These are phyloP conservation scores for Trypanosoma cruzi DNA, from an alignment of 208 protist species.

Conservation along the genomic window DNA sequence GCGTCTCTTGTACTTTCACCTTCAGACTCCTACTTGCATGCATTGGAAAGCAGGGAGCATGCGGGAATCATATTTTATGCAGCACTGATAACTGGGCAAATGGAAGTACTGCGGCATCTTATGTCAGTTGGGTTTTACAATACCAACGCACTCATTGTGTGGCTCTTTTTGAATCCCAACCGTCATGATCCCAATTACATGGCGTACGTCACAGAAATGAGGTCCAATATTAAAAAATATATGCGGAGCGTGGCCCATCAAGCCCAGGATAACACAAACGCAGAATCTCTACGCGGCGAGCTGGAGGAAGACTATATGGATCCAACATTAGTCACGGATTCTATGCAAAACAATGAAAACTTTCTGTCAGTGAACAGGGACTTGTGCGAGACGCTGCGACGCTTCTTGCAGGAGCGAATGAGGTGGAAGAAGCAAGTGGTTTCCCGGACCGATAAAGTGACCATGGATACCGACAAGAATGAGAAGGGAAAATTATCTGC, in stretches of 20 bases:
- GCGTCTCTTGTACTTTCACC: constrained; percentile 60
- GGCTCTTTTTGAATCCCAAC: constrained; percentile 60
- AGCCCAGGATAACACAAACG: background rate
- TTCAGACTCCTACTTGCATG: constrained; percentile 67
- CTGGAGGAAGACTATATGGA: constrained; percentile 14
- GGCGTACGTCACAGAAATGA: constrained; percentile 16
- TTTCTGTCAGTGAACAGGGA: background rate
- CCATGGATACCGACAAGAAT: background rate
- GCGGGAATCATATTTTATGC: constrained; percentile 57
- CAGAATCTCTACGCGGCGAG: background rate
- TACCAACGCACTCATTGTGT: constrained; percentile 56
- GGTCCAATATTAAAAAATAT: constrained; percentile 14
- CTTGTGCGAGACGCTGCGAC: constrained; percentile 20
- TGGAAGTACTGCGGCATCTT: constrained; percentile 57
- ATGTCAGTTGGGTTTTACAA: constrained; percentile 69
- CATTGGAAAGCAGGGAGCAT: constrained; percentile 31
- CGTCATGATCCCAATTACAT: constrained; percentile 16
- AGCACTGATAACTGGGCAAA: constrained; percentile 62
- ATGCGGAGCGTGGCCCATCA: background rate
- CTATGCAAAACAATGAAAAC: background rate
- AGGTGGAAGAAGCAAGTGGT: constrained; percentile 5
- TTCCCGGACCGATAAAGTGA: background rate
- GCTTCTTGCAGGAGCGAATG: constrained; percentile 15
- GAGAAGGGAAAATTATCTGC: background rate
- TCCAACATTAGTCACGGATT: background rate